Conservation (phyloP, 2,329 filamentous ascomycete species). For the Geosmithia flava region DNA sequence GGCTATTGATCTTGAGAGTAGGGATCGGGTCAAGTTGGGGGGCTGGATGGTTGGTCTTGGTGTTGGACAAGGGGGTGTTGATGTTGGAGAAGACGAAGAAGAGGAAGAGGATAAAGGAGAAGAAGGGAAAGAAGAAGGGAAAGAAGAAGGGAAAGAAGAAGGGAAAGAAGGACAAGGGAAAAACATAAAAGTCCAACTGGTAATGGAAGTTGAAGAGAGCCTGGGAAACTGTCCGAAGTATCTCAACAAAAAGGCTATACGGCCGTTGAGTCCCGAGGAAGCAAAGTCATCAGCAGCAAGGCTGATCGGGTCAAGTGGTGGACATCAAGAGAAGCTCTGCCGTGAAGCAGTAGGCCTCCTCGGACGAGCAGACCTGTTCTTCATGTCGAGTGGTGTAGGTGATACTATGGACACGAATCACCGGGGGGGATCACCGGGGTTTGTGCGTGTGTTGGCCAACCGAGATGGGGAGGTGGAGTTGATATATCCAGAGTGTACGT, state of each 20-base stretch:
- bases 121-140: too few species aligned
- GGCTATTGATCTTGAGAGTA: constrained; percentile 35
- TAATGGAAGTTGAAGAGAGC: constrained; percentile 57
- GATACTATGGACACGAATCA: constrained; percentile 75
- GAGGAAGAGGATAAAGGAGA: too few species aligned
- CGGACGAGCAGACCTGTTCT: constrained; percentile 58
- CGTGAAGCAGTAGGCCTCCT: constrained; percentile 46
- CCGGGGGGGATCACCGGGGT: constrained; percentile 62
- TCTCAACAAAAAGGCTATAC: constrained; percentile 59
- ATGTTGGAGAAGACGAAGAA: too few species aligned
- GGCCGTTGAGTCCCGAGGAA: too few species aligned
- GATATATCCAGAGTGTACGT: constrained; percentile 61
- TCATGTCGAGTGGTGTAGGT: constrained; percentile 57
- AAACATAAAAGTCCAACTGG: constrained; percentile 32
- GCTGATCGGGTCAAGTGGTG: too few species aligned
- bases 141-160: constrained; percentile 23
- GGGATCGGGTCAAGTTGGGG: constrained; percentile 62
- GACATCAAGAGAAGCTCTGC: constrained; percentile 21
- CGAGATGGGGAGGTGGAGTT: constrained; percentile 33
- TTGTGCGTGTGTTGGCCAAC: constrained; percentile 56
- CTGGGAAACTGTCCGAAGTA: constrained; percentile 85
- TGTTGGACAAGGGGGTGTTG: too few species aligned
- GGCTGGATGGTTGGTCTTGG: constrained; percentile 61
- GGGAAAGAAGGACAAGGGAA: constrained; percentile 13
- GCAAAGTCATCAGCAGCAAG: too few species aligned